Evolutionary conservation across 2,329 filamentous ascomycete genomes (phyloP), one percentile per base, ranked within the genome.

Genomic region (Aspergillus tubingensis): DNA sequence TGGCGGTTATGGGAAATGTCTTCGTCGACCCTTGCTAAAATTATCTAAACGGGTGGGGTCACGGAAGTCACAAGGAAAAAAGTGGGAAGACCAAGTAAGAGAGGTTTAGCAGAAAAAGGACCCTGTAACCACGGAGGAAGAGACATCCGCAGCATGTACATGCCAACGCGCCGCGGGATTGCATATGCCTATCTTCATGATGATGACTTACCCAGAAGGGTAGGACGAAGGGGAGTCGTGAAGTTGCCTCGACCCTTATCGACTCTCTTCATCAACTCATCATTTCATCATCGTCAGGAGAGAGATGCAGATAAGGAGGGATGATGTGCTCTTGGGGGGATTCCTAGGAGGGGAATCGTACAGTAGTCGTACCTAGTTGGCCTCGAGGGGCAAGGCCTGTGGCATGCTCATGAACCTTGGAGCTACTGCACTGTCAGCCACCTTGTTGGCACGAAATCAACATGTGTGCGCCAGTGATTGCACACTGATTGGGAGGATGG

Each of bases 361-460:
- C 41, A 19, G 41, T 43, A 10, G 41, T 44, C 19, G 41, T 44
- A 21, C 41, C 41, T 51, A 48, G 41, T 53, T 53, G 30, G 10
- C 32, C 32, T 36, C 32, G 32, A 36, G 32, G 32, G 32, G 32
- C 27, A 38, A 17, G 15, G 15, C 27, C 39, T 38, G 57, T 61
- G 49, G 56, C 52, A 56, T 62, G 57, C 27, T 56, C 55, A 53
- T 51, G 61, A 38, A 32, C 47, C 54, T 58, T 65, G 59, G 56
- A 62, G 62, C 67, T 67, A 65, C 62, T 66, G 67, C 63, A 65
- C 27, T n/a, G 60, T 66, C 61, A 65, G 64, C 67, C 59, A 63
- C 60, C 62, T 63, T 65, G 62, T 60, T 62, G 61, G 58, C 63
- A 64, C 54, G 41, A 58, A 60, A 23, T 43, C 61, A 63, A 65